Percentiles rank a stretch among this genome's conserved stretches.
These are phyloP conservation scores for Aspergillus puulaauensis DNA, from an alignment of 2,329 filamentous ascomycete genomes.

Conservation along the genomic window DNA sequence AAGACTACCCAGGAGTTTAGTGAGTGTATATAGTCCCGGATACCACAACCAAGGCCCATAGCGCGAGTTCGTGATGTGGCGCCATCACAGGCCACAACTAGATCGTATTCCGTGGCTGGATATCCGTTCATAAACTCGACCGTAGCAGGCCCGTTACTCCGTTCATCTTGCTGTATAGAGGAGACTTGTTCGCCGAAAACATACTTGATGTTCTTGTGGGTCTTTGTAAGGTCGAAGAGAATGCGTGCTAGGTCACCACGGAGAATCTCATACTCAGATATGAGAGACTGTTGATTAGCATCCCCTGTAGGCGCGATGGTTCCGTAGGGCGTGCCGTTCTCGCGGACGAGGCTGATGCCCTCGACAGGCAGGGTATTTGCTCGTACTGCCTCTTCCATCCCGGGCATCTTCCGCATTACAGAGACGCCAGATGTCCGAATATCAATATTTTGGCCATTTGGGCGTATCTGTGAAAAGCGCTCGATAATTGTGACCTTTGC, in stretches of 20 bases:
- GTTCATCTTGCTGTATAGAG: neutral
- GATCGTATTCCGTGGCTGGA: neutral
- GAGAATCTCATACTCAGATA: slow-evolving; percentile 2
- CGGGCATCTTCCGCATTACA: neutral
- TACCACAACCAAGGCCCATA: neutral
- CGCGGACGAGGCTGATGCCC: neutral
- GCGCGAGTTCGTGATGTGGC: neutral
- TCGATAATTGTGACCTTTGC: slow-evolving; percentile 1
- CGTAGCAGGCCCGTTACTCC: too few species aligned
- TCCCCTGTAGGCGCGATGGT: neutral
- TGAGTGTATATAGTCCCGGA: neutral
- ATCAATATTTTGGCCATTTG: neutral
- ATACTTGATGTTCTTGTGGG: neutral
- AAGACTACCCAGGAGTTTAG: too few species aligned
- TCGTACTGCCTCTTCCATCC: neutral
- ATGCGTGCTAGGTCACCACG: neutral
- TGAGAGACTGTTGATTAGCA: neutral
- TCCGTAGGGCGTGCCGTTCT: neutral
- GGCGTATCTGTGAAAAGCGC: neutral
- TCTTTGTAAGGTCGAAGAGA: neutral
- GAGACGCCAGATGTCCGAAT: neutral
- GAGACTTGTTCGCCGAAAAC: slow-evolving; percentile 1
- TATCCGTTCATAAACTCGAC: neutral
- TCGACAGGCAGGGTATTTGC: neutral
- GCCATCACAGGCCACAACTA: neutral